phyloP scores from a whole-genome alignment of 768 basidiomycete genomes.

The Psilocybe cyanescens region DNA sequence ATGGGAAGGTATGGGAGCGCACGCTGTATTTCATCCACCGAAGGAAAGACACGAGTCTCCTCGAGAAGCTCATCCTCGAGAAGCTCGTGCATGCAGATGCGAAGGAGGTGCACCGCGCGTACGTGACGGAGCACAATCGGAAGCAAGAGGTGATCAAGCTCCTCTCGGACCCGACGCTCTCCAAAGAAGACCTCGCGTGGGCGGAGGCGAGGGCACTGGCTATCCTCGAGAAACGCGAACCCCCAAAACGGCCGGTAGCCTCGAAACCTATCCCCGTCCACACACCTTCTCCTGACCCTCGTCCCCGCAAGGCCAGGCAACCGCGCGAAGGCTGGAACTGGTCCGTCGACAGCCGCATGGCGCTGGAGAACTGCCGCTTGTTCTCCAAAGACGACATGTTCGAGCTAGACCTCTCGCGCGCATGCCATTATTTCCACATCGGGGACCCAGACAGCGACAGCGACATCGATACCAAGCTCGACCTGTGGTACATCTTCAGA shows the following conservation, averaged over 20 bases:
- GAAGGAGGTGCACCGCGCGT: not conserved
- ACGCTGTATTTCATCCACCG: not conserved
- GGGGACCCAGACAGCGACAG: not conserved
- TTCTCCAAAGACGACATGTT: not conserved
- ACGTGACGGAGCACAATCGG: not conserved
- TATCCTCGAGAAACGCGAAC: no score
- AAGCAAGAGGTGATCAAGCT: not conserved
- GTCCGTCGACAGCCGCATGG: not conserved
- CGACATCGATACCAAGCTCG: not conserved
- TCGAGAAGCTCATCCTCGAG: not conserved
- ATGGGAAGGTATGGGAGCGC: not conserved
- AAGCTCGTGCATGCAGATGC: not conserved
- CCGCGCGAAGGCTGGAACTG: not conserved
- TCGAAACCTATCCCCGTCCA: no score
- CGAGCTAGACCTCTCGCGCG: not conserved
- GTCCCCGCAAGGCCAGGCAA: not conserved
- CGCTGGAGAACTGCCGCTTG: not conserved
- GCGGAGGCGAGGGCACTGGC: no score
- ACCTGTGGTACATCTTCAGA: not conserved
- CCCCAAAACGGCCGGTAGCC: no score
- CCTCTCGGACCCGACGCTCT: not conserved
- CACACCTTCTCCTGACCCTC: not conserved
- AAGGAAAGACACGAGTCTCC: not conserved
- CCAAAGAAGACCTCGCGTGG: no score
- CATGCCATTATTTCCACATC: not conserved